phyloP scores from a whole-genome alignment of 768 basidiomycete genomes.

The Chalciporus piperatus region DNA sequence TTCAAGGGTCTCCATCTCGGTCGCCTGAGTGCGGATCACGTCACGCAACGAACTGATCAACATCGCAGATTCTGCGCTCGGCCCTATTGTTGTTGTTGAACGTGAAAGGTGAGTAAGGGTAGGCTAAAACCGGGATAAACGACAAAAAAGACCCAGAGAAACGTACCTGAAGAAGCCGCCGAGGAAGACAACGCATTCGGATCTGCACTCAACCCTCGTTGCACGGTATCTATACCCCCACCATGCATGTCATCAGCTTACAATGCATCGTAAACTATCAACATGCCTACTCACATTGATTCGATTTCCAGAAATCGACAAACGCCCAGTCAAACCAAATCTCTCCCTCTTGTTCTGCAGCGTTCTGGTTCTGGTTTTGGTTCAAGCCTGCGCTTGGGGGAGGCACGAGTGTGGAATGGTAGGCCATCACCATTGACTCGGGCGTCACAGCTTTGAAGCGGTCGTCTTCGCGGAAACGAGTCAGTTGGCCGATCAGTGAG shows the following conservation, averaged over 20 bases:
- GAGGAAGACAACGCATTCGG: conserved; percentile 63
- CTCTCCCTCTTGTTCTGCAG: conserved; percentile 64
- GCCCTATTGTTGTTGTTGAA: conserved; percentile 45
- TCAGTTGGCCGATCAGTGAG: conserved; percentile 82
- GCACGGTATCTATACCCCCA: conserved; percentile 58
- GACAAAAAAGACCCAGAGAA: neutral
- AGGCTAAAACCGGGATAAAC: no score
- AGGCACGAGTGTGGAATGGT: conserved; percentile 32
- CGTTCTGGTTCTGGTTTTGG: conserved; percentile 7
- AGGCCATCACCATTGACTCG: conserved; percentile 69
- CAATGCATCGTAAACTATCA: no score
- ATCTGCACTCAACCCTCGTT: conserved; percentile 67
- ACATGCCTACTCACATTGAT: conserved; percentile 68
- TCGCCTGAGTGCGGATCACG: conserved; percentile 77
- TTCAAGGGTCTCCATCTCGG: conserved; percentile 72
- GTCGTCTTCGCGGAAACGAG: conserved; percentile 86
- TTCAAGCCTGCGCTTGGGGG: neutral
- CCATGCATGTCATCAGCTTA: neutral
- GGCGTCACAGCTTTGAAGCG: conserved; percentile 89
- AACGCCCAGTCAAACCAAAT: conserved; percentile 99
- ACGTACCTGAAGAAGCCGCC: conserved; percentile 52
- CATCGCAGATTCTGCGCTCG: conserved; percentile 74
- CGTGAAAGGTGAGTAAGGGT: neutral
- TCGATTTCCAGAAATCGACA: conserved; percentile 98
- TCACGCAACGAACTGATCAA: conserved; percentile 82